phyloP scores from a whole-genome alignment of 352 stramenopile genomes.

The Globisporangium recalcitrans region DNA sequence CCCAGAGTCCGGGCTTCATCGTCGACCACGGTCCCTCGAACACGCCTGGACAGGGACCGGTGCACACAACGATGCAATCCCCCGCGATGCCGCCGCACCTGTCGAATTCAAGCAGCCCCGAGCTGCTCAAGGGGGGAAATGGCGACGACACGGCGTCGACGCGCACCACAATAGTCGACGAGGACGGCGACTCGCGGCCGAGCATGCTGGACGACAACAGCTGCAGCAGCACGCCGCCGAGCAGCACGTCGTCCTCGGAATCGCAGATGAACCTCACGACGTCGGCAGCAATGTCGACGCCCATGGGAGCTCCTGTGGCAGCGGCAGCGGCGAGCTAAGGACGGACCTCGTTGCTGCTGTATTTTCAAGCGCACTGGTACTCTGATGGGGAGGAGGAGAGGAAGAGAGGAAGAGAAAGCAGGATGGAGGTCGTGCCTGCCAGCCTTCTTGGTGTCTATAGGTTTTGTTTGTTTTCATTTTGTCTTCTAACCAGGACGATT shows the following conservation, averaged over 20 bases:
- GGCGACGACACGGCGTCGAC: neutral
- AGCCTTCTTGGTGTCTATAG: neutral
- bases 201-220: slow-evolving; percentile 29
- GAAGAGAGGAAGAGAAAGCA: neutral
- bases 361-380: neutral
- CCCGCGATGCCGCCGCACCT: slow-evolving; percentile 39
- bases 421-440: too few species aligned
- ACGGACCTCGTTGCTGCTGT: neutral
- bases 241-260: slow-evolving; percentile 28
- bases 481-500: neutral
- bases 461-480: neutral
- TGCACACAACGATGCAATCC: slow-evolving; percentile 43
- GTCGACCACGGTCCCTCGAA: slow-evolving; percentile 44
- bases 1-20: slow-evolving; percentile 62
- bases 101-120: slow-evolving; percentile 35
- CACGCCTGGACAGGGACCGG: slow-evolving; percentile 49
- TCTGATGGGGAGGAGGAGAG: neutral
- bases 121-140: slow-evolving; percentile 1
- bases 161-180: slow-evolving; percentile 19
- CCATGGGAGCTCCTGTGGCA: slow-evolving; percentile 15
- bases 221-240: slow-evolving; percentile 36
- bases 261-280: slow-evolving; percentile 9
- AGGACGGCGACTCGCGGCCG: slow-evolving; percentile 28
- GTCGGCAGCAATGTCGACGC: slow-evolving; percentile 12
- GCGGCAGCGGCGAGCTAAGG: slow-evolving; percentile 23